Percentiles rank a stretch among this genome's conserved stretches.
These are phyloP conservation scores for Termitomyces sp. DNA, from an alignment of 768 basidiomycete genomes.

Conservation along the genomic window DNA sequence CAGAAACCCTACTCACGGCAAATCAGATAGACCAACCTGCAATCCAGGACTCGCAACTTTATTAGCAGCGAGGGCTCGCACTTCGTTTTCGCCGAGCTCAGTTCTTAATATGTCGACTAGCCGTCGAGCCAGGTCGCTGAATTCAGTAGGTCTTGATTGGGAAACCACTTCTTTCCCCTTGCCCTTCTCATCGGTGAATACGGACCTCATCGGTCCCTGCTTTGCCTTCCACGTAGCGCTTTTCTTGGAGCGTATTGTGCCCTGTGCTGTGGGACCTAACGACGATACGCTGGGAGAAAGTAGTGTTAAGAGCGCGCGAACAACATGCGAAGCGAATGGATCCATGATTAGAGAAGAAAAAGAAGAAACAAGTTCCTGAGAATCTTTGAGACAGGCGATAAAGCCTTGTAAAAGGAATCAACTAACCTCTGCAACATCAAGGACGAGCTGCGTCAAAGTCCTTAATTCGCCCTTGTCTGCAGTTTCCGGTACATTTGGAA, in stretches of 20 bases:
- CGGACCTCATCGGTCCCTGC: conserved; percentile 78
- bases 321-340: conserved; percentile 87
- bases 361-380: conserved; percentile 66
- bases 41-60: conserved; percentile 77
- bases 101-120: conserved; percentile 51
- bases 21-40: conserved; percentile 44
- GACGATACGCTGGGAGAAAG: conserved; percentile 60
- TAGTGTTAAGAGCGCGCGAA: conserved; percentile 76
- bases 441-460: conserved; percentile 58
- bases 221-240: conserved; percentile 78
- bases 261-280: conserved; percentile 32
- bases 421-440: conserved; percentile 63
- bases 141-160: conserved; percentile 40
- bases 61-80: conserved; percentile 71
- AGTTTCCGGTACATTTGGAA: conserved; percentile 44
- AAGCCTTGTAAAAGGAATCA: conserved; percentile 10
- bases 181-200: conserved; percentile 51
- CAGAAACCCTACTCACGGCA: conserved; percentile 12
- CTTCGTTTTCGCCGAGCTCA: conserved; percentile 63
- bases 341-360: conserved; percentile 72
- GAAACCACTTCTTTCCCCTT: conserved; percentile 29
- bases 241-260: conserved; percentile 76
- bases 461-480: conserved; percentile 64
- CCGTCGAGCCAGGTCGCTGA: conserved; percentile 41
- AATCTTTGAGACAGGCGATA: background rate